These are phyloP conservation scores for Flaveria ramosissima DNA, from an alignment of 129 eudicot genomes.

Conservation along the genomic window DNA sequence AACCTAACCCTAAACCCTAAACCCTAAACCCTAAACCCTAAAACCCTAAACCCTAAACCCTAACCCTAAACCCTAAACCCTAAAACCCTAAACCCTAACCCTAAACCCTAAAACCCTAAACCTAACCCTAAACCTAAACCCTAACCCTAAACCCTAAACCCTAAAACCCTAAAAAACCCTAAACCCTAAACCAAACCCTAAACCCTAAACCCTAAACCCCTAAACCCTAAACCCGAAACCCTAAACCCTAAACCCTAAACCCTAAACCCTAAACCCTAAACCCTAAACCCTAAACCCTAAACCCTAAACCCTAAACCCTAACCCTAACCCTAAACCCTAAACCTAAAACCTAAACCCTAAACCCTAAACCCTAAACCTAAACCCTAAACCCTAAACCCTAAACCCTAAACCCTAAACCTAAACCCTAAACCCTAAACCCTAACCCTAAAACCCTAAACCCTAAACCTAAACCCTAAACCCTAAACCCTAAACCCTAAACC, in stretches of 20 bases:
- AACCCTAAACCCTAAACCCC: conserved; percentile 11
- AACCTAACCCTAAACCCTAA: conserved; percentile 13
- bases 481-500: conserved; percentile 35
- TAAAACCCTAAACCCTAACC: conserved; percentile 11
- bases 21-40: conserved; percentile 19
- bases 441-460: conserved; percentile 5
- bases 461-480: conserved; percentile 19
- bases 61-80: conserved; percentile 17
- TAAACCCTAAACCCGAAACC: background rate
- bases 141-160: no score
- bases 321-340: conserved; percentile 19
- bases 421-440: conserved; percentile 12
- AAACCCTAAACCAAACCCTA: background rate
- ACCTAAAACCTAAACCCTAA: background rate
- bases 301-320: conserved; percentile 10
- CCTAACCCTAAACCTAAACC: no score
- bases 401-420: conserved; percentile 5
- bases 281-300: background rate
- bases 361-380: background rate
- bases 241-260: background rate
- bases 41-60: conserved; percentile 17
- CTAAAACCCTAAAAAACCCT: no score
- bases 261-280: conserved; percentile 2
- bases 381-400: conserved; percentile 6
- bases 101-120: no score